These are phyloP conservation scores for Ustilago vetiveriae DNA, from an alignment of 1,284 basidiomycete genomes.

Conservation along the genomic window DNA sequence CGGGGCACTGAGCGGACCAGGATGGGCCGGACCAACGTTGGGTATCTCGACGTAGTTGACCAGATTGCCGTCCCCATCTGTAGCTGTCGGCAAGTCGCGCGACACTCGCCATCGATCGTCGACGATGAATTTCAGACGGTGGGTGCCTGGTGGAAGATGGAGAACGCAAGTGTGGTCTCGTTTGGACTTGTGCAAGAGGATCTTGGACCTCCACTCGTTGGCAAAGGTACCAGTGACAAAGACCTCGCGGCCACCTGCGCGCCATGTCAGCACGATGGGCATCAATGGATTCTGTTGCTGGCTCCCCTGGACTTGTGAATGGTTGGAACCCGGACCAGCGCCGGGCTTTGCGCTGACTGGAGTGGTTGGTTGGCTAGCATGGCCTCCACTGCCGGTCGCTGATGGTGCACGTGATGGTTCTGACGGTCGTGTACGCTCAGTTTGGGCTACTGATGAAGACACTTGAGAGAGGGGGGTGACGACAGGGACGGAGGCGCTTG, in stretches of 20 bases:
- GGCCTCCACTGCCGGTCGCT: constrained; percentile 3
- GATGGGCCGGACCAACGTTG: constrained; percentile 57
- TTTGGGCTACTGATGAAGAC: constrained; percentile 12
- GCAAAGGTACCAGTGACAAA: constrained; percentile 74
- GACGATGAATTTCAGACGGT: constrained; percentile 94
- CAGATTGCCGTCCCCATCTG: constrained; percentile 91
- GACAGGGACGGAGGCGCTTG: constrained; percentile 34
- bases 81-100: constrained; percentile 83
- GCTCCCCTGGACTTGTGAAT: constrained; percentile 9
- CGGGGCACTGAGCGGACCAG: constrained; percentile 59
- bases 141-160: constrained; percentile 80
- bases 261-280: constrained; percentile 55
- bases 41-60: constrained; percentile 79
- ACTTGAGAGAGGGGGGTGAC: constrained; percentile 28
- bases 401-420: constrained; percentile 9
- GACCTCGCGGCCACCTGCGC: constrained; percentile 66
- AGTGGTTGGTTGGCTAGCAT: constrained; percentile 29
- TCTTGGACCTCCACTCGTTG: constrained; percentile 72
- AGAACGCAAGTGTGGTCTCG: constrained; percentile 60
- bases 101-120: constrained; percentile 85
- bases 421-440: constrained; percentile 5
- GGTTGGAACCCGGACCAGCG: constrained; percentile 1
- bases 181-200: constrained; percentile 55
- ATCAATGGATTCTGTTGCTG: constrained; percentile 25
- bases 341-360: constrained; percentile 20